Conservation (phyloP, 805 yeast species). For the Huiozyma sinensis region DNA sequence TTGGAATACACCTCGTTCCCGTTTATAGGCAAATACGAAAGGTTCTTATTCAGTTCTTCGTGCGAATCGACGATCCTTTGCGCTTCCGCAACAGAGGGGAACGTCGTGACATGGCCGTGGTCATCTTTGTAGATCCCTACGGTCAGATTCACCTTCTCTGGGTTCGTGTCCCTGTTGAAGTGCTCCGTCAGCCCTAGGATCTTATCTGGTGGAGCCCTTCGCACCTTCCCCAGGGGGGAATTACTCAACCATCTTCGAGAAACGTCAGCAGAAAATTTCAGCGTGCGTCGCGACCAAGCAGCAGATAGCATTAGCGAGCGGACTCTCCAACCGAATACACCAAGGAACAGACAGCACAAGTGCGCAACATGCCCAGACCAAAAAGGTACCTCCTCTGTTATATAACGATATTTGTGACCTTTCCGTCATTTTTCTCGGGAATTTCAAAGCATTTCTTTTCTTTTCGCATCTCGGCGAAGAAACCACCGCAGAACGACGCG, state of each 20-base stretch:
- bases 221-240: neutral
- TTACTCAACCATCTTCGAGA: neutral
- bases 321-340: too few relatives aligned
- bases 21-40: slow-evolving; percentile 46
- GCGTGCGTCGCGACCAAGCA: too few relatives aligned
- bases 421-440: too few relatives aligned
- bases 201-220: slow-evolving; percentile 70
- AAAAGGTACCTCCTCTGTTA: too few relatives aligned
- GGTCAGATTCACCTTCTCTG: slow-evolving; percentile 41
- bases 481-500: too few relatives aligned
- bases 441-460: too few relatives aligned
- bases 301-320: too few relatives aligned
- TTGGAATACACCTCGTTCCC: slow-evolving; percentile 63
- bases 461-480: too few relatives aligned
- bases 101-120: slow-evolving; percentile 42
- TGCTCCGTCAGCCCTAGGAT: slow-evolving; percentile 72
- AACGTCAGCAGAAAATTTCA: too few relatives aligned
- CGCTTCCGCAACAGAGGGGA: slow-evolving; percentile 24
- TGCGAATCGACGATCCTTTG: slow-evolving; percentile 29
- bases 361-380: too few relatives aligned
- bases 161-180: slow-evolving; percentile 53
- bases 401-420: too few relatives aligned
- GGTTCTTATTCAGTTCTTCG: slow-evolving; percentile 56
- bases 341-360: too few relatives aligned
- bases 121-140: slow-evolving; percentile 78